A percentile compares a stretch with the other conserved stretches of the same genome.
Conservation (phyloP, 345 rosid species). For the Aquilaria yunnanensis region DNA sequence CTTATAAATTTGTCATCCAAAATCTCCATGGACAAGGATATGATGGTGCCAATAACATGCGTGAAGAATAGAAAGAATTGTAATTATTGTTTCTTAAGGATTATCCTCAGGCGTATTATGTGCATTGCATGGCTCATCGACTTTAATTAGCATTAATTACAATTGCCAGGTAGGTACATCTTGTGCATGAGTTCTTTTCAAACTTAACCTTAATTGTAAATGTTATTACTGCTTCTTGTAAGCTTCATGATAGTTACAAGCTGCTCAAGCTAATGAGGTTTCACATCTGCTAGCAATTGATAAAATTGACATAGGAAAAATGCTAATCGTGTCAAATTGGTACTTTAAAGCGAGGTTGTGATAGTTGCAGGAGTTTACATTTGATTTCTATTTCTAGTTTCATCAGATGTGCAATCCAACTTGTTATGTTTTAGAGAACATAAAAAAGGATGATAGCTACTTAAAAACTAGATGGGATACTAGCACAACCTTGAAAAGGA, state of each 20-base stretch:
- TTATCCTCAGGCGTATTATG: not conserved
- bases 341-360: not conserved
- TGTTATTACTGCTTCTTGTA: too few species aligned
- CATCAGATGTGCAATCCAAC: not conserved
- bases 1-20: not conserved
- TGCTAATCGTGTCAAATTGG: not conserved
- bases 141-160: not conserved
- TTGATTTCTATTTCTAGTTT: not conserved
- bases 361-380: not conserved
- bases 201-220: too few species aligned
- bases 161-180: not conserved
- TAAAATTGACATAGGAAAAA: not conserved
- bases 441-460: not conserved
- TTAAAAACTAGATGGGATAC: too few species aligned
- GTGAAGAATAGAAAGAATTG: not conserved
- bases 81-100: too few species aligned
- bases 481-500: too few species aligned
- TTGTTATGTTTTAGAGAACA: not conserved
- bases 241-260: too few species aligned
- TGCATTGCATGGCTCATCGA: not conserved
- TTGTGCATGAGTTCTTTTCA: not conserved
- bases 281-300: not conserved
- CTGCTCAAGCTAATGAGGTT: too few species aligned
- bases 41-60: not conserved
- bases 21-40: not conserved